These are phyloP conservation scores for Comarum palustre DNA, from an alignment of 306 rosid genomes.

Conservation along the genomic window DNA sequence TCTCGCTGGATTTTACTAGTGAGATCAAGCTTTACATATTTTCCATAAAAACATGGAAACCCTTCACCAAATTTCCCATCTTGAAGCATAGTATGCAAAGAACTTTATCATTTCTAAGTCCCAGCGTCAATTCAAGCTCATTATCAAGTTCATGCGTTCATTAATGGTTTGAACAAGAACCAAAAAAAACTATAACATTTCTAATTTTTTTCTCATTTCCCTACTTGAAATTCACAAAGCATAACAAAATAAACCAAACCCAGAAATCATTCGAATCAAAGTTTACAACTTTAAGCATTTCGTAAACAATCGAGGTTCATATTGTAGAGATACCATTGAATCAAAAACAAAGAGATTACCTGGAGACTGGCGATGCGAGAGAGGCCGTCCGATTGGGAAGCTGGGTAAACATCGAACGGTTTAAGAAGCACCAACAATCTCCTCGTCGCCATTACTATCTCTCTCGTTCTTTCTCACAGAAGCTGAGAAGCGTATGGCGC, in stretches of 20 bases:
- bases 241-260: neutral
- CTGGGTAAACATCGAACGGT: conserved; percentile 51
- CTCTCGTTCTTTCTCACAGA: neutral
- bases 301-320: conserved; percentile 37
- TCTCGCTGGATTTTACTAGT: neutral
- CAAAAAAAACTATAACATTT: neutral
- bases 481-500: neutral
- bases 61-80: neutral
- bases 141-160: neutral
- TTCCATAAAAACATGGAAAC: neutral
- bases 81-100: neutral
- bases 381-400: conserved; percentile 31
- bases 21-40: neutral
- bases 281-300: conserved; percentile 32
- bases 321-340: conserved; percentile 1
- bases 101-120: neutral
- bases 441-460: conserved; percentile 47
- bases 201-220: neutral
- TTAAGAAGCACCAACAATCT: conserved; percentile 57
- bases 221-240: neutral
- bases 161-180: too few relatives aligned
- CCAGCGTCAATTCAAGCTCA: neutral
- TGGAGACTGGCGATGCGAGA: conserved; percentile 47
- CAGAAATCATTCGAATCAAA: conserved; percentile 12
- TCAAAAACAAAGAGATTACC: conserved; percentile 33